Percentiles rank a stretch among this genome's conserved stretches.
phyloP scores from a whole-genome alignment of 78 protist genomes.

The Pigoraptor vietnamica region DNA sequence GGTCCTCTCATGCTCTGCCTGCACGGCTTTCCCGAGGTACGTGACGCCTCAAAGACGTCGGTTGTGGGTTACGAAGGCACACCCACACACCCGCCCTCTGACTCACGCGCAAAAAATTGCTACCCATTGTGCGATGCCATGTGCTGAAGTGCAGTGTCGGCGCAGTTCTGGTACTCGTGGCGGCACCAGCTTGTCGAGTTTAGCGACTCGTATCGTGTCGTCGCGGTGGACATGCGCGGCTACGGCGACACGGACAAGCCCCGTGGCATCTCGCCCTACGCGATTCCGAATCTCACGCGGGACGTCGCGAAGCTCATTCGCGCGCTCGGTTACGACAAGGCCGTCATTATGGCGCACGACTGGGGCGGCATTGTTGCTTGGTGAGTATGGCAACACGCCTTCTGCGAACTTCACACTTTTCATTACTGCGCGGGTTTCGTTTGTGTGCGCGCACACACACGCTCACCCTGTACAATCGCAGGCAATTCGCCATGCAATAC shows the following conservation, averaged over 20 bases:
- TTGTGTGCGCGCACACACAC: too few species aligned
- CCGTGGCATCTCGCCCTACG: not conserved
- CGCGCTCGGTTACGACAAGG: not conserved
- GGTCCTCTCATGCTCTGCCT: not conserved
- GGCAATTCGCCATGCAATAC: not conserved
- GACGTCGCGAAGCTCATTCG: not conserved
- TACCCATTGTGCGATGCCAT: too few species aligned
- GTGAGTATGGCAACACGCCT: not conserved
- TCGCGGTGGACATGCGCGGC: conserved; percentile 31
- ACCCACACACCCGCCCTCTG: not conserved
- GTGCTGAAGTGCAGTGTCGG: too few species aligned
- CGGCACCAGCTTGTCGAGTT: not conserved
- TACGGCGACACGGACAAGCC: conserved; percentile 21
- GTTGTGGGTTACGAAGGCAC: not conserved
- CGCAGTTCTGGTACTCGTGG: conserved; percentile 9
- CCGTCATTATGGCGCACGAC: not conserved
- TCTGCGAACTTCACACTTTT: too few species aligned
- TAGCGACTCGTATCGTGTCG: not conserved
- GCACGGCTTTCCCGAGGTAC: conserved; percentile 16
- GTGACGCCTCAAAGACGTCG: not conserved
- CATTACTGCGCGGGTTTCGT: too few species aligned
- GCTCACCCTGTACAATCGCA: too few species aligned
- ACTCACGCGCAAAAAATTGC: too few species aligned
- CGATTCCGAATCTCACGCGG: not conserved
- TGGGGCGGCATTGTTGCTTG: conserved; percentile 15